phyloP scores from a whole-genome alignment of 1,139 yeast species.

The Debaryomyces fabryi region DNA sequence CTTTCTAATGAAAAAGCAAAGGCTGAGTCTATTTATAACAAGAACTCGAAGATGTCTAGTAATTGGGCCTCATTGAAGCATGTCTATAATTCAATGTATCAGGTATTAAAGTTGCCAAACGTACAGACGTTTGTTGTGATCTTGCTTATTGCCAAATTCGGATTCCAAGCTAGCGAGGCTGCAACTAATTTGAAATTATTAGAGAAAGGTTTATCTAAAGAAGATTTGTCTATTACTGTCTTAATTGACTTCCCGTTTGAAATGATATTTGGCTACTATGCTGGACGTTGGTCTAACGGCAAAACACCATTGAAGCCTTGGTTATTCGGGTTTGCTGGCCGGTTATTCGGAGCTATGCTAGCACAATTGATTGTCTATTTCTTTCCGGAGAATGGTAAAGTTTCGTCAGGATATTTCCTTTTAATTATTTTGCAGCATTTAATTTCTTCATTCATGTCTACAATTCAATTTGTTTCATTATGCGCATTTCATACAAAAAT shows the following conservation, averaged over 20 bases:
- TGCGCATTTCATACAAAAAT: conserved; percentile 94
- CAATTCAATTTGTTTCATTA: conserved; percentile 91
- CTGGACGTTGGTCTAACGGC: conserved; percentile 92
- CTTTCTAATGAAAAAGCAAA: conserved; percentile 37
- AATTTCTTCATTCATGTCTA: conserved; percentile 87
- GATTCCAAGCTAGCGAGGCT: conserved; percentile 94
- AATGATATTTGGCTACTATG: conserved; percentile 90
- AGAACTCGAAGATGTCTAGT: conserved; percentile 20
- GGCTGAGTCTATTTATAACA: conserved; percentile 29
- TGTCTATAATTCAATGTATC: conserved; percentile 77
- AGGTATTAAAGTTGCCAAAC: conserved; percentile 73
- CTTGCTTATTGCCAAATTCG: conserved; percentile 81
- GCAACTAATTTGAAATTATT: conserved; percentile 89
- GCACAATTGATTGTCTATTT: conserved; percentile 74
- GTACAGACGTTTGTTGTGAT: conserved; percentile 75
- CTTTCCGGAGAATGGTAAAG: conserved; percentile 65
- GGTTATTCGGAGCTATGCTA: conserved; percentile 71
- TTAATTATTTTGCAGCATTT: conserved; percentile 80
- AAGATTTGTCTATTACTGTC: conserved; percentile 90
- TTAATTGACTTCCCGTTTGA: conserved; percentile 96
- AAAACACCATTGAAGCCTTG: conserved; percentile 77
- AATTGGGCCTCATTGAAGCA: conserved; percentile 34
- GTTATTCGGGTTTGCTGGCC: conserved; percentile 87
- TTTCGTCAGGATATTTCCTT: conserved; percentile 54
- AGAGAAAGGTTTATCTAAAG: conserved; percentile 93